phyloP scores from a whole-genome alignment of 2,329 filamentous ascomycete genomes.

The Gyromitra esculenta region DNA sequence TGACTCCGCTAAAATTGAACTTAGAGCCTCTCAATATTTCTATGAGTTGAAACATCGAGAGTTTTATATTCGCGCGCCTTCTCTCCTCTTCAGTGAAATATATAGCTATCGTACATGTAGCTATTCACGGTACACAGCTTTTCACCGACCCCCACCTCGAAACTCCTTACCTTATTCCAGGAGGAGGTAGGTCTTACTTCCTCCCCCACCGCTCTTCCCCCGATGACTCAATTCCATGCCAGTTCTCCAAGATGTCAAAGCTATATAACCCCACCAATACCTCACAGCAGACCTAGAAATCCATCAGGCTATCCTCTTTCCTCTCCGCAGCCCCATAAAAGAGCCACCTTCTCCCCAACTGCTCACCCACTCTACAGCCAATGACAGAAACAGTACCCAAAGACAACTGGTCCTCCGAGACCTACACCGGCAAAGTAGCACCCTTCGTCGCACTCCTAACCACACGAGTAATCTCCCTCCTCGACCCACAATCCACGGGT shows the following conservation, averaged over 20 bases:
- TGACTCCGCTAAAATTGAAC: neutral
- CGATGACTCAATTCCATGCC: constrained; percentile 14
- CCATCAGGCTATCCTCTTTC: too few species aligned
- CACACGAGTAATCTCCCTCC: constrained; percentile 60
- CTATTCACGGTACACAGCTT: neutral
- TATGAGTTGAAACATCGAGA: neutral
- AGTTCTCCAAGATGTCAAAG: constrained; percentile 4
- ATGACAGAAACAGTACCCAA: constrained; percentile 19
- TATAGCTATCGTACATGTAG: neutral
- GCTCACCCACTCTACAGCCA: neutral
- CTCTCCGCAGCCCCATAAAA: neutral
- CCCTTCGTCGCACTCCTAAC: constrained; percentile 62
- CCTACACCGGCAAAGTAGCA: constrained; percentile 60
- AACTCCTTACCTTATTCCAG: constrained; percentile 11
- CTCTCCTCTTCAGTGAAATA: neutral
- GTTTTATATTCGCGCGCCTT: neutral
- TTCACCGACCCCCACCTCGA: constrained; percentile 13
- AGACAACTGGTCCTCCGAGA: constrained; percentile 50
- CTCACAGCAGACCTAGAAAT: neutral
- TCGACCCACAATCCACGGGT: constrained; percentile 58
- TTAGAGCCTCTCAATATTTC: neutral
- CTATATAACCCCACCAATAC: constrained; percentile 8
- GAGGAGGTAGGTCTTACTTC: neutral
- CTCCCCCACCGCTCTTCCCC: neutral
- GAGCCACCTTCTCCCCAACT: neutral